Percentiles rank a stretch among this genome's conserved stretches.
These are phyloP conservation scores for Populus hybrid DNA, from an alignment of 441 rosid genomes.

Conservation along the genomic window DNA sequence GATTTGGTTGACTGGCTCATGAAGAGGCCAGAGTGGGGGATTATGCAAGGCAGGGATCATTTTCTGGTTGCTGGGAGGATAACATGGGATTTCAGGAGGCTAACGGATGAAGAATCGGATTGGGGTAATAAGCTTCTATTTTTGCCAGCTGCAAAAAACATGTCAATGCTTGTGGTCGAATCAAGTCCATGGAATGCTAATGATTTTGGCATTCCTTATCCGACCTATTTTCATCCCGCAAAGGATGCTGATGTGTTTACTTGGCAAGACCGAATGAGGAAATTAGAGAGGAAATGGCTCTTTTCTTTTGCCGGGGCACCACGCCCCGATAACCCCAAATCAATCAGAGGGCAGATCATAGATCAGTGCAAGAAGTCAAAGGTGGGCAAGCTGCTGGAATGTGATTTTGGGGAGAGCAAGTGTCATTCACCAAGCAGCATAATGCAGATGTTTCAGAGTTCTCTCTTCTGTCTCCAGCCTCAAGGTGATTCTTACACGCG, in stretches of 20 bases:
- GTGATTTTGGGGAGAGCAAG: conserved; percentile 97
- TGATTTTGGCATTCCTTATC: conserved; percentile 94
- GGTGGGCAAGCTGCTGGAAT: conserved; percentile 76
- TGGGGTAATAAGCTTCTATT: conserved; percentile 98
- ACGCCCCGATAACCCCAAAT: conserved; percentile 72
- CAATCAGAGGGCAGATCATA: conserved; percentile 90
- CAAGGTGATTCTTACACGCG: conserved; percentile 93
- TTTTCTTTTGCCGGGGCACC: conserved; percentile 99
- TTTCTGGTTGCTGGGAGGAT: conserved; percentile 96
- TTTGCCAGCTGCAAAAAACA: conserved; percentile 87
- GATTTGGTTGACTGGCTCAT: conserved; percentile 87
- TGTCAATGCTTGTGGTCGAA: conserved; percentile 99
- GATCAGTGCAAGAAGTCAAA: conserved; percentile 66
- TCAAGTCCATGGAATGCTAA: conserved; percentile 98
- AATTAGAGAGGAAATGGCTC: conserved; percentile 85
- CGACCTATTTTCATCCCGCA: conserved; percentile 94
- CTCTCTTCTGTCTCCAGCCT: conserved; percentile 81
- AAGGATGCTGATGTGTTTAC: conserved; percentile 79
- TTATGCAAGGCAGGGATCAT: conserved; percentile 92
- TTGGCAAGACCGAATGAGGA: conserved; percentile 95
- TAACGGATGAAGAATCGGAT: conserved; percentile 62
- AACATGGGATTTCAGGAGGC: conserved; percentile 96
- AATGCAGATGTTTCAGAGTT: conserved; percentile 91
- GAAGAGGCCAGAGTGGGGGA: conserved; percentile 88
- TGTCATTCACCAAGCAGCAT: conserved; percentile 97